Base-by-base conservation (phyloP, 2,329 filamentous ascomycete species). In the Rasamsonia emersonii region DNA sequence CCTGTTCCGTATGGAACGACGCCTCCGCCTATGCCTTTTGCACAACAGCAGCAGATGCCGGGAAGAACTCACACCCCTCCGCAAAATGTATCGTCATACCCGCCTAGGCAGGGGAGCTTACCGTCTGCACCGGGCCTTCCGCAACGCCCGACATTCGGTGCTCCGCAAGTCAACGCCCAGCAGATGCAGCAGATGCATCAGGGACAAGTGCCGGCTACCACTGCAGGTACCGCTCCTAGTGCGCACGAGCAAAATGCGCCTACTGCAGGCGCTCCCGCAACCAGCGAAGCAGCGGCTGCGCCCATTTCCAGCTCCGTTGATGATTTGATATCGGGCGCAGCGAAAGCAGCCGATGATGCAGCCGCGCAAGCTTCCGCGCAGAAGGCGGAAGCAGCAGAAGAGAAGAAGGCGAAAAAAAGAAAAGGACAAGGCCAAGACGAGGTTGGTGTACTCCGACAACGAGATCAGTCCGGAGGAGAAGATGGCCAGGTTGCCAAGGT, bases 381-480 rank as follows among this genome's bases (percentile, higher is more conserved):
- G 24, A 54, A 58, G 3, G 60, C 63, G 19, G 67, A 65, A 33
- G 53, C 59, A 3, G 54, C 56, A 1, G 65, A 61, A 30, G 78
- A 82, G 54, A 82, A 78, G 64, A 76, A 75, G 50, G 59, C 61
- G 11, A 80, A 81, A n/a, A 69, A 81, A 79, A 58, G 73, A 68
- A 40, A 71, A 76, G 45, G 74, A 77, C 53, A 79, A 77, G 51
- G 66, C 70, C 50, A 81, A 79, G 35, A 73, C 64, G 46, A 67
- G 75, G 54, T 79, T 94, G 73, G 69, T 93, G 18, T 94, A 91
- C 63, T 78, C 78, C 40, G 84, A 93, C 53, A 77, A 81, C 31
- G 79, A 82, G 37, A 65, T 78, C 50, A 91, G 83, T 49, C 83
- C 86, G 2, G 88, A 95, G 64, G 88, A 94, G 70, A 85, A 79